Evolutionary conservation across 345 rosid species (phyloP).

Genomic region (Anacardium occidentale): DNA sequence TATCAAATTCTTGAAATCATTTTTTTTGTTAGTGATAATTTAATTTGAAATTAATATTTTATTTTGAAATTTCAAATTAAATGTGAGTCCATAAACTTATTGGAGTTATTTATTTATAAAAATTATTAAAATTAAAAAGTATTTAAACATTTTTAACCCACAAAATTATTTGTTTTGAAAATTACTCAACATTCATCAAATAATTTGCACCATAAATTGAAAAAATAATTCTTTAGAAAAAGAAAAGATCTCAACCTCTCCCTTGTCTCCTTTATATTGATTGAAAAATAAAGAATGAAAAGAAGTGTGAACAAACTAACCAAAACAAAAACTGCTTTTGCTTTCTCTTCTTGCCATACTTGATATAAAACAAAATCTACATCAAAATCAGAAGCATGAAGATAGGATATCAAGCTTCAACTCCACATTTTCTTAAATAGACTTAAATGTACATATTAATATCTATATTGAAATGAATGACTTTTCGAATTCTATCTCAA

Average conservation of each 20-base stretch:
- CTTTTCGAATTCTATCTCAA: too few relatives aligned
- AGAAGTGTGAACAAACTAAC: conserved; percentile 17
- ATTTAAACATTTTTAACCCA: too few relatives aligned
- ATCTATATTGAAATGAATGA: too few relatives aligned
- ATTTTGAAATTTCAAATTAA: conserved; percentile 9
- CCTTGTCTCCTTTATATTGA: conserved; percentile 1
- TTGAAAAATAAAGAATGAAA: not conserved
- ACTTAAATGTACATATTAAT: too few relatives aligned
- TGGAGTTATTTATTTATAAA: not conserved
- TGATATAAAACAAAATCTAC: conserved; percentile 10
- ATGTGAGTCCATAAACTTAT: not conserved
- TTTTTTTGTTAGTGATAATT: not conserved
- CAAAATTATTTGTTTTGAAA: too few relatives aligned
- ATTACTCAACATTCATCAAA: not conserved
- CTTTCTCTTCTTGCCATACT: conserved; percentile 12
- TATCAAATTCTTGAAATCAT: not conserved
- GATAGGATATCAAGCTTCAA: too few relatives aligned
- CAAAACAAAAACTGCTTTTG: conserved; percentile 16
- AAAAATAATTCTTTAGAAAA: not conserved
- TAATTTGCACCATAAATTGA: not conserved
- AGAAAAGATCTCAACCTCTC: conserved; percentile 19
- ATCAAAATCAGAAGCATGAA: not conserved
- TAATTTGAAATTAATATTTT: not conserved
- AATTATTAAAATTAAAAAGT: too few relatives aligned
- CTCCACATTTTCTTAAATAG: too few relatives aligned